Conservation (phyloP, 116 monocot species). For the Trichopus zeylanicus region DNA sequence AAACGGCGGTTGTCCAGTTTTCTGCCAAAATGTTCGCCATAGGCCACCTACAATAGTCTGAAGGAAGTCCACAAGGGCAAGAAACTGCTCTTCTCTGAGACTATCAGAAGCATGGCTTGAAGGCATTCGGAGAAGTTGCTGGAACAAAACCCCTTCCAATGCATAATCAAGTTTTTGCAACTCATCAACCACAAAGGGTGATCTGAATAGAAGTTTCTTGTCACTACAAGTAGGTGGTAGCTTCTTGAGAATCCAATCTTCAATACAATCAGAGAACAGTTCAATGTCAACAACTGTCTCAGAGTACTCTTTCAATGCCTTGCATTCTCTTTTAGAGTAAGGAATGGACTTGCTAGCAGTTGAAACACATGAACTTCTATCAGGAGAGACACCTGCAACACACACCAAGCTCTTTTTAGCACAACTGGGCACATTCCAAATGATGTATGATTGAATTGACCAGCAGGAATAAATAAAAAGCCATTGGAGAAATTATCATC, state of each 20-base stretch:
- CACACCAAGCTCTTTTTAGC: not conserved
- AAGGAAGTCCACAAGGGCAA: constrained; percentile 47
- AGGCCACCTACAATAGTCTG: constrained; percentile 27
- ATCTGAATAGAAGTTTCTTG: constrained; percentile 10
- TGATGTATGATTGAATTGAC: not conserved
- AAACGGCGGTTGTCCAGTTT: constrained; percentile 29
- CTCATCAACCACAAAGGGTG: constrained; percentile 9
- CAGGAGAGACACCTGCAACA: constrained; percentile 19
- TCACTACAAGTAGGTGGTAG: not conserved
- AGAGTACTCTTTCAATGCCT: constrained; percentile 11
- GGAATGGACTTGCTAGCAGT: constrained; percentile 11
- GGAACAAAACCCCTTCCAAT: constrained; percentile 23
- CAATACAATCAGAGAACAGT: constrained; percentile 14
- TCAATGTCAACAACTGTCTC: constrained; percentile 17
- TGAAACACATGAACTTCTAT: constrained; percentile 18
- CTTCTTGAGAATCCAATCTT: constrained; percentile 25
- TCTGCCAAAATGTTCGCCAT: constrained; percentile 47
- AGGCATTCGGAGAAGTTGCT: constrained; percentile 23
- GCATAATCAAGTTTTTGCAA: constrained; percentile 25
- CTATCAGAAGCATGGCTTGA: constrained; percentile 11
- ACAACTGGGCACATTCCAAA: not conserved
- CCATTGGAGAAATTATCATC: too few species aligned
- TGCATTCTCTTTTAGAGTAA: constrained; percentile 8
- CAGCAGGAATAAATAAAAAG: not conserved
- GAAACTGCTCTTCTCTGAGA: constrained; percentile 14